Percentiles rank a stretch among this genome's conserved stretches.
phyloP scores from a whole-genome alignment of 768 basidiomycete genomes.

The Boletus reticuloceps region DNA sequence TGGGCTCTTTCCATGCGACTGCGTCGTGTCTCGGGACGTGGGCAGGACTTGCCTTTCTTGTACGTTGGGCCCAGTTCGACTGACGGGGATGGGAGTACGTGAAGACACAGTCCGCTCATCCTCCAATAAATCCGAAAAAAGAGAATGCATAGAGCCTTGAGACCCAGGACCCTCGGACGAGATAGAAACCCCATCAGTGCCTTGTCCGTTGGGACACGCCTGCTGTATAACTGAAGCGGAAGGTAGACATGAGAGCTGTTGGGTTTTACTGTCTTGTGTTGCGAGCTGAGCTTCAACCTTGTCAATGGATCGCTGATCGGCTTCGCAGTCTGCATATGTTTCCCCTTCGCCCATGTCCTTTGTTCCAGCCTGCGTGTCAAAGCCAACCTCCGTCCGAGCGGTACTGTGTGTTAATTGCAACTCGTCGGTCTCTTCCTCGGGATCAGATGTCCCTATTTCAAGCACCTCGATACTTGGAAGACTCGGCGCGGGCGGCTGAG shows the following conservation, averaged over 20 bases:
- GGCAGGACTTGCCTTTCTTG: neutral
- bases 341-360: neutral
- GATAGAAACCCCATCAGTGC: neutral
- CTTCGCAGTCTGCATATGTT: neutral
- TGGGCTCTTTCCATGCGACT: slow-evolving; percentile 31
- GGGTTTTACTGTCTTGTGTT: neutral
- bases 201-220: neutral
- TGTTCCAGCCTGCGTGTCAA: too few species aligned
- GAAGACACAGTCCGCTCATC: neutral
- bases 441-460: slow-evolving; percentile 10
- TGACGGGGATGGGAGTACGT: neutral
- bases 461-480: slow-evolving; percentile 5
- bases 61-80: neutral
- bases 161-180: neutral
- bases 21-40: slow-evolving; percentile 21
- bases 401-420: neutral
- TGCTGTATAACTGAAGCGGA: neutral
- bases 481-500: slow-evolving; percentile 1
- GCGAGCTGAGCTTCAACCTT: slow-evolving; percentile 1
- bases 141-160: slow-evolving; percentile 20
- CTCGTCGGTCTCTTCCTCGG: slow-evolving; percentile 10
- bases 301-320: slow-evolving; percentile 3
- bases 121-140: slow-evolving; percentile 22
- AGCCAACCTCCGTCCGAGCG: neutral
- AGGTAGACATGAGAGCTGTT: neutral